Percentiles rank a stretch among this genome's conserved stretches.
These are phyloP conservation scores for Perkinsus marinus DNA, from an alignment of 169 alveolate species.

Conservation along the genomic window DNA sequence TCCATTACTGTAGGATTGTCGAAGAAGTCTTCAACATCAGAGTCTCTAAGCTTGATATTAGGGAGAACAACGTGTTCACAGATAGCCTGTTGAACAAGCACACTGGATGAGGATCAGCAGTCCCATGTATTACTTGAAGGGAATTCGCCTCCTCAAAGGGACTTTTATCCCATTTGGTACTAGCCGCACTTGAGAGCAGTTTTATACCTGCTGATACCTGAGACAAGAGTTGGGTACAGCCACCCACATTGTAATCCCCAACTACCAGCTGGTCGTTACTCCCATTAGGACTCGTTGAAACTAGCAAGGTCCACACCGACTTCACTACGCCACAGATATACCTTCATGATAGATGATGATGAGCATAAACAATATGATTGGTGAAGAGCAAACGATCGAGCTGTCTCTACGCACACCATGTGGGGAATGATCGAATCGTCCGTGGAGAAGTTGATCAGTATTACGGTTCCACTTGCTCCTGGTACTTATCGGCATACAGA, in stretches of 20 bases:
- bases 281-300: not conserved
- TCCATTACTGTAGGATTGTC: conserved; percentile 1
- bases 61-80: conserved; percentile 1
- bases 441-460: not conserved
- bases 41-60: not conserved
- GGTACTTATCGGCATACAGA: conserved; percentile 6
- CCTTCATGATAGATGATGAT: not conserved
- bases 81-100: not conserved
- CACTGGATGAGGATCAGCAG: no score
- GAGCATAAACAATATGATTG: no score
- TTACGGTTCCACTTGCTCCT: not conserved
- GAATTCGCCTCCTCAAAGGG: not conserved
- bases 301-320: not conserved
- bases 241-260: not conserved
- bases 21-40: not conserved
- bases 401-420: no score
- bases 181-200: not conserved
- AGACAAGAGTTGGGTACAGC: not conserved
- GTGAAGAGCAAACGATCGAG: no score
- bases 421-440: not conserved
- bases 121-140: not conserved
- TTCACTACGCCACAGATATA: not conserved
- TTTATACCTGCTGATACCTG: not conserved
- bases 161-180: not conserved
- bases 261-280: not conserved